These are phyloP conservation scores for Fusarium palustre DNA, from an alignment of 2,329 filamentous ascomycete genomes.

Conservation along the genomic window DNA sequence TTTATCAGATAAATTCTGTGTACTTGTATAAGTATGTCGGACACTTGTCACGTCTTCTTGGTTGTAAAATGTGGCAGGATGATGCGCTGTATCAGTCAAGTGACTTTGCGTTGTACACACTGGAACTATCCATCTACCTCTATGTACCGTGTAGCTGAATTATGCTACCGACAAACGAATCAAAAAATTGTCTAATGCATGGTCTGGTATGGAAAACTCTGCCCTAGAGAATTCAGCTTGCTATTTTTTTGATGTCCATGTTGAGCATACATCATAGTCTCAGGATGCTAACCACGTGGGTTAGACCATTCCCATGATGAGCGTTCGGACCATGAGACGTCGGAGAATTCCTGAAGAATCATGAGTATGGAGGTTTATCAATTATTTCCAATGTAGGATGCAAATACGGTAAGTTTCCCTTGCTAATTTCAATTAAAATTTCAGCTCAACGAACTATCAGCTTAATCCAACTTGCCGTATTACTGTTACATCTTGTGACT, in stretches of 20 bases:
- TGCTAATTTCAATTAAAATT: too few species aligned
- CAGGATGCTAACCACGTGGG: not conserved
- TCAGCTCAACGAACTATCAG: not conserved
- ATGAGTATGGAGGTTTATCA: not conserved
- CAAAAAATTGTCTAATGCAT: too few species aligned
- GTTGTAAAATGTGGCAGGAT: not conserved
- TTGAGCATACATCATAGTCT: not conserved
- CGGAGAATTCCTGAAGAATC: too few species aligned
- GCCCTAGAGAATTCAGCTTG: not conserved
- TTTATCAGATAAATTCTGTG: not conserved
- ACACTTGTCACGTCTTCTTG: not conserved
- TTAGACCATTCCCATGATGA: conserved; percentile 17
- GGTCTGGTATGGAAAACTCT: not conserved
- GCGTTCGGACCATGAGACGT: not conserved
- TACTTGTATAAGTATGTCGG: not conserved
- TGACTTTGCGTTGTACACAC: too few species aligned
- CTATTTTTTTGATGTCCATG: not conserved
- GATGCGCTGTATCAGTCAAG: not conserved
- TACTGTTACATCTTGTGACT: not conserved
- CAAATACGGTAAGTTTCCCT: not conserved
- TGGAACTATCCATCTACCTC: too few species aligned
- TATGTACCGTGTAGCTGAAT: too few species aligned
- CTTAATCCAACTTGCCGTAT: not conserved
- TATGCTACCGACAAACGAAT: not conserved
- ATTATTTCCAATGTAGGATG: not conserved